These are phyloP conservation scores for Paramecium sexaurelia DNA, from an alignment of 73 alveolate genomes.

Conservation along the genomic window DNA sequence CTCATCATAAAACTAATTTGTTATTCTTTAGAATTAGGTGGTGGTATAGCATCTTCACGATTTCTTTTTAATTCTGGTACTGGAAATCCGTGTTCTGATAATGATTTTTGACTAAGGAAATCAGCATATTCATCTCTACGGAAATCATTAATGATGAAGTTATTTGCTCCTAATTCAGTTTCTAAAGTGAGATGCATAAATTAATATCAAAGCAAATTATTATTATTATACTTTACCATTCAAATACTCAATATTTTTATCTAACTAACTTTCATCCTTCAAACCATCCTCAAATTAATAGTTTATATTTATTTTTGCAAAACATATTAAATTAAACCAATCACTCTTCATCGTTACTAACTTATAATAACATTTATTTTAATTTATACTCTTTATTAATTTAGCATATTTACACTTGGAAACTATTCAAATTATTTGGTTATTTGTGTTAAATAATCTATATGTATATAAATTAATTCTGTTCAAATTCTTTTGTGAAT, in stretches of 20 bases:
- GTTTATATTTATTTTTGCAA: no score
- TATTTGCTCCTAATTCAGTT: constrained; percentile 18
- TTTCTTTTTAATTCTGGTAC: not conserved
- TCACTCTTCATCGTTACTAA: no score
- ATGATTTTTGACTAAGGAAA: constrained; percentile 21
- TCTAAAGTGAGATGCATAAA: constrained; percentile 40
- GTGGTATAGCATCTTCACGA: not conserved
- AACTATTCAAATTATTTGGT: not conserved
- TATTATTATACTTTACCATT: not conserved
- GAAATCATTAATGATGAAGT: constrained; percentile 2
- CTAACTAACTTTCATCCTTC: not conserved
- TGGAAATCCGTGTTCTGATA: constrained; percentile 34
- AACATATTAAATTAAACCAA: no score
- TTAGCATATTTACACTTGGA: no score
- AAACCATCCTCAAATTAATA: not conserved
- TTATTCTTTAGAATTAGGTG: constrained; percentile 44
- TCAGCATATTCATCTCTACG: constrained; percentile 23
- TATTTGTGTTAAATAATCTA: not conserved
- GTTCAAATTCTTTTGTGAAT: not conserved
- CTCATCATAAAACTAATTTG: not conserved
- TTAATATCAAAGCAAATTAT: not conserved
- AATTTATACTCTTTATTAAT: no score
- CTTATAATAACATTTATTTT: not conserved
- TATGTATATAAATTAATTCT: not conserved
- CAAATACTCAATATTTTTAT: not conserved